phyloP scores from a whole-genome alignment of 345 rosid species.

The Populus deltoides region DNA sequence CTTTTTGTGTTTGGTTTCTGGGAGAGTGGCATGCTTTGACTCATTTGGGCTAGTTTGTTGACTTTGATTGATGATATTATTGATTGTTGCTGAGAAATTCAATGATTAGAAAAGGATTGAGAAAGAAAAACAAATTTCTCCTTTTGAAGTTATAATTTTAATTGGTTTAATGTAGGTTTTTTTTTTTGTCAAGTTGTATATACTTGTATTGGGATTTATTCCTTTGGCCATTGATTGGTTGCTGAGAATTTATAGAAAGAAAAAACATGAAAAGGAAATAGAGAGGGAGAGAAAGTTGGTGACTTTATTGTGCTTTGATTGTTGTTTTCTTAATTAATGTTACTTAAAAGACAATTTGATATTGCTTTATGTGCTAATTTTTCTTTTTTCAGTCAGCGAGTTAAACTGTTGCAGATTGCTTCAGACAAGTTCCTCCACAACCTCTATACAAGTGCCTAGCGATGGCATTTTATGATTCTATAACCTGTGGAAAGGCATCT shows the following conservation, averaged over 20 bases:
- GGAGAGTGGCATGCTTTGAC: background rate
- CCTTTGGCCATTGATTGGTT: background rate
- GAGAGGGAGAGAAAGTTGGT: background rate
- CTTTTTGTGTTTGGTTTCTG: background rate
- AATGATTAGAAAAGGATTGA: too few species aligned
- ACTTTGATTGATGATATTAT: too few species aligned
- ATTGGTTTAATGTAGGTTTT: too few species aligned
- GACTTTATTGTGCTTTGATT: background rate
- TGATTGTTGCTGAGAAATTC: too few species aligned
- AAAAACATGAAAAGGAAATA: background rate
- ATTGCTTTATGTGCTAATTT: background rate
- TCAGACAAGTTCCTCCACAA: slow-evolving; percentile 40
- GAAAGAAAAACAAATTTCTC: too few species aligned
- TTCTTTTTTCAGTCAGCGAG: background rate
- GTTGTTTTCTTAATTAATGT: background rate
- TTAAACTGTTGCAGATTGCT: slow-evolving; percentile 18
- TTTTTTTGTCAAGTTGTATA: background rate
- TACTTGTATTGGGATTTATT: background rate
- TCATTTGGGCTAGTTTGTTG: background rate
- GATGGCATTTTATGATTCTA: slow-evolving; percentile 36
- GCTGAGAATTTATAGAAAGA: background rate
- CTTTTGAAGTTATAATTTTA: too few species aligned
- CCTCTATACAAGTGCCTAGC: slow-evolving; percentile 56
- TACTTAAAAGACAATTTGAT: background rate
- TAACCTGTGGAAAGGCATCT: slow-evolving; percentile 29